Conservation (phyloP, 2,329 filamentous ascomycete species). For the Arthrobotrys pseudoclavata region DNA sequence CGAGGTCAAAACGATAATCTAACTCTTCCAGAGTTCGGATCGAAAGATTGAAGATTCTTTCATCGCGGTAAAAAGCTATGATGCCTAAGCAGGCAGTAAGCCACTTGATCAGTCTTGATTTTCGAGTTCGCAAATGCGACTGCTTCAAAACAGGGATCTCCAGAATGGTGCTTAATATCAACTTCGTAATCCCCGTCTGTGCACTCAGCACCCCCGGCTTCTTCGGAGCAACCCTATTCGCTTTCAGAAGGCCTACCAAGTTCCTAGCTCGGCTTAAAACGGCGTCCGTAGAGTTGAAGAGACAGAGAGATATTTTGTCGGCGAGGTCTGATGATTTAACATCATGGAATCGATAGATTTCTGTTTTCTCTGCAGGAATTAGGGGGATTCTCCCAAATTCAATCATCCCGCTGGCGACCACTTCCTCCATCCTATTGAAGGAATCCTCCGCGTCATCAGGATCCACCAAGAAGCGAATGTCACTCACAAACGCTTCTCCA, state of each 20-base stretch:
- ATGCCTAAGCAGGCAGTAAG: constrained; percentile 35
- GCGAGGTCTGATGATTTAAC: constrained; percentile 18
- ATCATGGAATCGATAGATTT: not conserved
- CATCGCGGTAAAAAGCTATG: constrained; percentile 44
- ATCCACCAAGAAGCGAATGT: constrained; percentile 56
- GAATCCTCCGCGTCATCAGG: constrained; percentile 53
- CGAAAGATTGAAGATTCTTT: constrained; percentile 37
- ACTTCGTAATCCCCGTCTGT: constrained; percentile 38
- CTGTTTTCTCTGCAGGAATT: not conserved
- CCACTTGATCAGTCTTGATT: constrained; percentile 23
- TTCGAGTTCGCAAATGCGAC: constrained; percentile 15
- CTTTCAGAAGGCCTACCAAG: constrained; percentile 36
- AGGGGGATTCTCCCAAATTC: not conserved
- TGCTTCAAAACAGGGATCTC: constrained; percentile 25
- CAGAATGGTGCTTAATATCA: constrained; percentile 30
- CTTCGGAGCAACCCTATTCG: constrained; percentile 48
- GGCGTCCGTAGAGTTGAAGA: constrained; percentile 43
- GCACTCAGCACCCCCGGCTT: constrained; percentile 36
- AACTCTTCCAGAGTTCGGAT: constrained; percentile 14
- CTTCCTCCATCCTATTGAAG: constrained; percentile 47
- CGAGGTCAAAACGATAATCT: constrained; percentile 7
- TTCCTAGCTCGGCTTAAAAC: constrained; percentile 43
- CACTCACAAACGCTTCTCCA: constrained; percentile 53
- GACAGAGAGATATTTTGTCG: constrained; percentile 11
- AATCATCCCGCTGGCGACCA: constrained; percentile 31